Evolutionary conservation across 2,329 filamentous ascomycete genomes (phyloP).

Genomic region (Macrophomina tecta): DNA sequence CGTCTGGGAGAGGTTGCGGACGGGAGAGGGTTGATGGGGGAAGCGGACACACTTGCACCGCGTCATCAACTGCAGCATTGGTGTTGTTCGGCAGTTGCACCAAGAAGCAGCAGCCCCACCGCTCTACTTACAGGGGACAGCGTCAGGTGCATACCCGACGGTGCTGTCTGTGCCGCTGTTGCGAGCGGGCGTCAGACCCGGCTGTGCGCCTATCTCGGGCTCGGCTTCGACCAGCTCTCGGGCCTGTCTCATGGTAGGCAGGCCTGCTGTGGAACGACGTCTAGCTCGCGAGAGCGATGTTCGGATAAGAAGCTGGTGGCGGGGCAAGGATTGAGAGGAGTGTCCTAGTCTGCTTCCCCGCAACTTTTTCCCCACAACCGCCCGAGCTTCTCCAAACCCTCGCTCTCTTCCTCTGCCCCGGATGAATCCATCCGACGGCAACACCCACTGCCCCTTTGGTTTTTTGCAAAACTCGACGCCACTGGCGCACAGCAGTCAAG

Average conservation of each 20-base stretch:
- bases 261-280: too few relatives aligned
- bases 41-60: neutral
- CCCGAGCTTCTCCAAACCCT: neutral
- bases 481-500: neutral
- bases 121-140: neutral
- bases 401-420: neutral
- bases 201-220: neutral
- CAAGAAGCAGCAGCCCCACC: neutral
- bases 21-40: neutral
- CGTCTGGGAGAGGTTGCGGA: neutral
- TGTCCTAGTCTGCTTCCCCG: neutral
- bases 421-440: constrained; percentile 12
- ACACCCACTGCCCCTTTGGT: neutral
- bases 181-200: neutral
- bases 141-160: neutral
- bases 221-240: neutral
- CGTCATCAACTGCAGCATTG: neutral
- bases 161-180: neutral
- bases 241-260: too few relatives aligned
- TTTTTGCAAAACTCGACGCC: neutral
- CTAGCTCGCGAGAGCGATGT: neutral
- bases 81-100: constrained; percentile 4
- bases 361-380: neutral
- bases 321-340: neutral
- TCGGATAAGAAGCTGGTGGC: constrained; percentile 6